phyloP scores from a whole-genome alignment of 2,329 filamentous ascomycete species.

The Rosellinia necatrix region DNA sequence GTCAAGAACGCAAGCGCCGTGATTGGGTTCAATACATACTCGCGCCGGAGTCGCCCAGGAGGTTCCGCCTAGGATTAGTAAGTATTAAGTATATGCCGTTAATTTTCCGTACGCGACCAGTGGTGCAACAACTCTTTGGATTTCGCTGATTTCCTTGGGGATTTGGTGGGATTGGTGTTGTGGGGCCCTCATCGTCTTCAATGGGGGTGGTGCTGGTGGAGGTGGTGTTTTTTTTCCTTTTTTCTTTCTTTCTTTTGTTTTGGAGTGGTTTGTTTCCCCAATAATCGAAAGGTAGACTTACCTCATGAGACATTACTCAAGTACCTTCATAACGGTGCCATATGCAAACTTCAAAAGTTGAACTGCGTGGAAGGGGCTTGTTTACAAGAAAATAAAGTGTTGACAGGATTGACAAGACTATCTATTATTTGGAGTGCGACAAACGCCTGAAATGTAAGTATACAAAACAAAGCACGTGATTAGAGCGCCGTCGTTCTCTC shows the following conservation, averaged over 20 bases:
- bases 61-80: constrained; percentile 20
- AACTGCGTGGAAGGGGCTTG: neutral
- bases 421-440: neutral
- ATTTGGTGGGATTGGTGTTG: constrained; percentile 15
- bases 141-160: neutral
- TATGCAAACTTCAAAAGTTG: neutral
- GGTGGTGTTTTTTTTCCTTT: neutral
- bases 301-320: constrained; percentile 34
- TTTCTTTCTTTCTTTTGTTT: too few species aligned
- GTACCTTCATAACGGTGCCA: constrained; percentile 22
- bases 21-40: constrained; percentile 57
- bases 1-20: constrained; percentile 62
- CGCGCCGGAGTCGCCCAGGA: constrained; percentile 33
- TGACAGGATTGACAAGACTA: neutral
- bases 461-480: constrained; percentile 31
- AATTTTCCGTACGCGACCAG: neutral
- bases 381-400: neutral
- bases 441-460: neutral
- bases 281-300: constrained; percentile 19
- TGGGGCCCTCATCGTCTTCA: too few species aligned
- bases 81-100: neutral
- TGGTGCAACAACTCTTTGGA: neutral
- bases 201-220: too few species aligned
- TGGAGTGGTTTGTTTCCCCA: too few species aligned
- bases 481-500: constrained; percentile 12